Conservation (phyloP, 192 early-diverging fungal species). For the Coemansia sp. region DNA sequence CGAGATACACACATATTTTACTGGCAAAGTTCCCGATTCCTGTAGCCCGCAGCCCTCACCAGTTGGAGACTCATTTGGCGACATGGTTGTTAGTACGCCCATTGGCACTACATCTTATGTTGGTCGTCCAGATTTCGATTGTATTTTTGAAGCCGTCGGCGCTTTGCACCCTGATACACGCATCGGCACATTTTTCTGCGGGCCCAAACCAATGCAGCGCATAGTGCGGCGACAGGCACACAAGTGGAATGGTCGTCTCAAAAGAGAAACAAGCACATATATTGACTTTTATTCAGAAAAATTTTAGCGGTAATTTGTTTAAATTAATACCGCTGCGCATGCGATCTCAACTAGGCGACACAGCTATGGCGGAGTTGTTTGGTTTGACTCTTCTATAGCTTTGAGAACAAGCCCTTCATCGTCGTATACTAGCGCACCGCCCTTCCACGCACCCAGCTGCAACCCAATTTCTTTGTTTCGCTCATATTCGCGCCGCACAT, state of each 20-base stretch:
- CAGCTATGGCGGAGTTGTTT: conserved; percentile 25
- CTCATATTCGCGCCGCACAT: conserved; percentile 71
- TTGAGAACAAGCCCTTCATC: conserved; percentile 74
- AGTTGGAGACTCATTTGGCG: conserved; percentile 54
- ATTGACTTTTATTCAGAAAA: conserved; percentile 31
- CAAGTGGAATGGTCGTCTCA: conserved; percentile 32
- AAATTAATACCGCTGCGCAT: not conserved
- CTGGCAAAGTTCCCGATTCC: conserved; percentile 58
- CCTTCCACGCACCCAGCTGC: conserved; percentile 74
- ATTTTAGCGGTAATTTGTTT: conserved; percentile 9
- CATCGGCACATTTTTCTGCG: conserved; percentile 85
- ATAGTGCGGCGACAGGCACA: conserved; percentile 54
- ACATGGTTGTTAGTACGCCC: conserved; percentile 62
- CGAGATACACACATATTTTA: conserved; percentile 68
- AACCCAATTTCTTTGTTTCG: conserved; percentile 80
- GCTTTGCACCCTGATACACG: conserved; percentile 60
- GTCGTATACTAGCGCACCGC: conserved; percentile 76
- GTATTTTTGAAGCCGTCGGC: conserved; percentile 64
- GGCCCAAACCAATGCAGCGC: conserved; percentile 68
- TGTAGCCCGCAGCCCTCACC: conserved; percentile 45
- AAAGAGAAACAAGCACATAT: conserved; percentile 16
- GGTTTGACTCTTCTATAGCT: conserved; percentile 54
- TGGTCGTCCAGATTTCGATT: conserved; percentile 76
- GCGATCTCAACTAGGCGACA: no score
- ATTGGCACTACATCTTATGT: conserved; percentile 67